Percentiles rank a stretch among this genome's conserved stretches.
phyloP scores from a whole-genome alignment of 2,329 filamentous ascomycete species.

The Neoarthrinium moseri region DNA sequence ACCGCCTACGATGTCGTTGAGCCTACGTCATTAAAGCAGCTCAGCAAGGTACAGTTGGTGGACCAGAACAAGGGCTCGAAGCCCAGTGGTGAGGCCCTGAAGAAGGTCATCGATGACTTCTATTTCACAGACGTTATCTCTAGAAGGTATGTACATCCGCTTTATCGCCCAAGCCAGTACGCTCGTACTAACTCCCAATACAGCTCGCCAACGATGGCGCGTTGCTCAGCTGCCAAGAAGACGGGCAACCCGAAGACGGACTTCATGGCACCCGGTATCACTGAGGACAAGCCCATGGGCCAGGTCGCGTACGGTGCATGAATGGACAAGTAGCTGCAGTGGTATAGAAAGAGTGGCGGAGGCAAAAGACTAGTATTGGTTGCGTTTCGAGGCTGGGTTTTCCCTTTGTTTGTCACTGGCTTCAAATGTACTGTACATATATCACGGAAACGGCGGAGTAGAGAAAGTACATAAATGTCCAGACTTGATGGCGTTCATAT shows the following conservation, averaged over 20 bases:
- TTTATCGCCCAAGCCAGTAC: conserved; percentile 13
- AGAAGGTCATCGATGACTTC: conserved; percentile 90
- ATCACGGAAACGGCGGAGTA: conserved; percentile 17
- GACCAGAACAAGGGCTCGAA: conserved; percentile 92
- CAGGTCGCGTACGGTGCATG: conserved; percentile 60
- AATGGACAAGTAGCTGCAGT: conserved; percentile 13
- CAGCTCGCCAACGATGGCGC: conserved; percentile 97
- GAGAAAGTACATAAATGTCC: conserved; percentile 13
- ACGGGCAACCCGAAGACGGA: conserved; percentile 76
- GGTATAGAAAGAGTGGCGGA: conserved; percentile 13
- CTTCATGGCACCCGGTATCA: conserved; percentile 72
- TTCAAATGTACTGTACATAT: conserved; percentile 25
- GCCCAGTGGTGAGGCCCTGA: conserved; percentile 70
- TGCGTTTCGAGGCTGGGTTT: conserved; percentile 10
- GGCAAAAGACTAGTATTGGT: conserved; percentile 14
- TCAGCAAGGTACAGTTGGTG: conserved; percentile 93
- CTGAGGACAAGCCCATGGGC: conserved; percentile 60
- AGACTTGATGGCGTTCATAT: not conserved
- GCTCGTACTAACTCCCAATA: conserved; percentile 12
- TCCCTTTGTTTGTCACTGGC: conserved; percentile 11
- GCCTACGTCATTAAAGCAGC: conserved; percentile 66
- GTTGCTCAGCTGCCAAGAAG: conserved; percentile 91
- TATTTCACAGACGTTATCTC: conserved; percentile 98
- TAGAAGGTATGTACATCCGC: conserved; percentile 67
- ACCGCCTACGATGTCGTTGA: conserved; percentile 90